These are phyloP conservation scores for Plasmodiophora brassicae DNA, from an alignment of 208 protist genomes.

Conservation along the genomic window DNA sequence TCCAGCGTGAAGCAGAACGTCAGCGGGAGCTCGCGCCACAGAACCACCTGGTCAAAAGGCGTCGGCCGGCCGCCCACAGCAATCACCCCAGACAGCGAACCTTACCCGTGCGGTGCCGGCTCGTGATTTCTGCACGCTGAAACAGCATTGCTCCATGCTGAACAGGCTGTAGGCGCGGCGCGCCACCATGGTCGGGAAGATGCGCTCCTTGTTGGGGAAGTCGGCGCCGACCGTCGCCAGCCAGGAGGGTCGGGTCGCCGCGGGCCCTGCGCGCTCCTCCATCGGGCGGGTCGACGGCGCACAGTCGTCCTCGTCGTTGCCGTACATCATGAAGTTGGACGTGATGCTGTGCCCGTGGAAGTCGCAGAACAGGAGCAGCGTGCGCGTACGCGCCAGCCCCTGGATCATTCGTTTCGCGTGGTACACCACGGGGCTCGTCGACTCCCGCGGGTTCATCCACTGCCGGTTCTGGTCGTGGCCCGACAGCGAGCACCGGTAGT, in stretches of 20 bases:
- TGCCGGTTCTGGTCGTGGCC: slow-evolving; percentile 89
- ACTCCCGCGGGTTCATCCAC: slow-evolving; percentile 60
- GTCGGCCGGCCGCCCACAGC: no score
- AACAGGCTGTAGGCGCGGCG: slow-evolving; percentile 62
- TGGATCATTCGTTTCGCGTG: slow-evolving; percentile 64
- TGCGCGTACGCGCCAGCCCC: slow-evolving; percentile 69
- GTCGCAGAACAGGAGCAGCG: slow-evolving; percentile 78
- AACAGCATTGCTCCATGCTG: slow-evolving; percentile 68
- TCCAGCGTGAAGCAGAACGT: slow-evolving; percentile 86
- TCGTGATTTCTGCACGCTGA: slow-evolving; percentile 76
- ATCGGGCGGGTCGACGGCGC: neutral
- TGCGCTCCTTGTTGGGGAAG: neutral
- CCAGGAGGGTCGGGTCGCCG: neutral
- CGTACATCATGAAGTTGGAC: slow-evolving; percentile 87
- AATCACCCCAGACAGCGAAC: neutral
- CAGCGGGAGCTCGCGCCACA: slow-evolving; percentile 78
- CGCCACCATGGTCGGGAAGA: neutral
- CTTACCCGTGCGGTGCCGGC: slow-evolving; percentile 71
- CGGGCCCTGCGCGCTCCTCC: no score
- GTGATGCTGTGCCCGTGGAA: slow-evolving; percentile 88
- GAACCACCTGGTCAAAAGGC: slow-evolving; percentile 52
- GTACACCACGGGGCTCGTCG: slow-evolving; percentile 49
- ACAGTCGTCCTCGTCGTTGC: slow-evolving; percentile 61
- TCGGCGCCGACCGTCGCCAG: slow-evolving; percentile 15
- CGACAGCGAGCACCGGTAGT: slow-evolving; percentile 85